These are phyloP conservation scores for Raffaelea deltoideospora DNA, from an alignment of 2,329 filamentous ascomycete species.

Conservation along the genomic window DNA sequence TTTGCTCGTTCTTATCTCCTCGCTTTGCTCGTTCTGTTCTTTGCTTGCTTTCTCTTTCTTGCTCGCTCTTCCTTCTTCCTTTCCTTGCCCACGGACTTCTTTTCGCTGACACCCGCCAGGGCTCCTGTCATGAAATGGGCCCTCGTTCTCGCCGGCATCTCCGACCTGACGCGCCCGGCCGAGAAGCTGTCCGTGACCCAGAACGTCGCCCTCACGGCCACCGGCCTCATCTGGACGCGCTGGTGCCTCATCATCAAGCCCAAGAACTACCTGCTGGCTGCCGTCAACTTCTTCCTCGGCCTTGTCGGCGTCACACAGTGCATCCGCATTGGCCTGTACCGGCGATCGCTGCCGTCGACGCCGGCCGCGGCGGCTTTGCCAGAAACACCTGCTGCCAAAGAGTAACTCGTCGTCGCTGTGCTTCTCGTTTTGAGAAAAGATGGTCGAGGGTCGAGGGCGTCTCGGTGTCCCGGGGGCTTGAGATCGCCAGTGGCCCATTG, in stretches of 20 bases:
- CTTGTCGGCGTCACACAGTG: conserved; percentile 74
- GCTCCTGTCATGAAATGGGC: conserved; percentile 96
- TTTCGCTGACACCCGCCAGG: conserved; percentile 30
- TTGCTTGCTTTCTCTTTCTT: background rate
- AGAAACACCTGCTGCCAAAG: too few relatives aligned
- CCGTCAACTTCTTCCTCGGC: conserved; percentile 97
- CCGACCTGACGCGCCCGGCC: conserved; percentile 80
- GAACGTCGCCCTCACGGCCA: conserved; percentile 79
- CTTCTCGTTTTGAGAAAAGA: too few relatives aligned
- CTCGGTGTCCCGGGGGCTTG: too few relatives aligned
- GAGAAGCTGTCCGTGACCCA: conserved; percentile 88
- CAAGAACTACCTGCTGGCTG: conserved; percentile 82
- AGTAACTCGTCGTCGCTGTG: too few relatives aligned
- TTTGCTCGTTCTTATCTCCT: background rate
- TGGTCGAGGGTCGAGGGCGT: too few relatives aligned
- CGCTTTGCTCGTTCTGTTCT: background rate
- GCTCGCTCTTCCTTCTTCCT: background rate
- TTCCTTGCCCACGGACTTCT: background rate
- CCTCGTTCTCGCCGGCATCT: conserved; percentile 80
- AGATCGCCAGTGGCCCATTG: too few relatives aligned
- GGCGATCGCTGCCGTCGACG: background rate
- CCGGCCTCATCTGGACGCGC: conserved; percentile 91
- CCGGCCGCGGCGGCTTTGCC: background rate
- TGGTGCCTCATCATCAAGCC: conserved; percentile 98
- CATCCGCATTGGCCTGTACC: conserved; percentile 48